These are phyloP conservation scores for Termitomyces sp. DNA, from an alignment of 768 basidiomycete genomes.

Conservation along the genomic window DNA sequence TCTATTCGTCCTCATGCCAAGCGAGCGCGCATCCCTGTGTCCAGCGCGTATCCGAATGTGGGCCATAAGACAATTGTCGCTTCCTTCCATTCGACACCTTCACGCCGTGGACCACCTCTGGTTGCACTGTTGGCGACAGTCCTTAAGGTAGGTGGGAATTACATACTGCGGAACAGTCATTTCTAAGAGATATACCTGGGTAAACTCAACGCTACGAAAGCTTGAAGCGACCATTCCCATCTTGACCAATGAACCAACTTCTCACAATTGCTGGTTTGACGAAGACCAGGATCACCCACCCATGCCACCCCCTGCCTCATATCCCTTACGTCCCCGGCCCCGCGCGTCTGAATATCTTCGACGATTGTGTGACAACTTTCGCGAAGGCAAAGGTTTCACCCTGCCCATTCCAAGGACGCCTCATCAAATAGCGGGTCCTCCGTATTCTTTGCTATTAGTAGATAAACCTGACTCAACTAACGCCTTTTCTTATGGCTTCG, in stretches of 20 bases:
- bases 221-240: constrained; percentile 74
- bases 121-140: constrained; percentile 51
- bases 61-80: constrained; percentile 4
- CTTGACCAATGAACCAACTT: constrained; percentile 53
- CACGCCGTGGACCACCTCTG: constrained; percentile 30
- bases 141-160: constrained; percentile 50
- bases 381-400: constrained; percentile 29
- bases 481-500: constrained; percentile 95
- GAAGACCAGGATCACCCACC: constrained; percentile 46
- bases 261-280: constrained; percentile 53
- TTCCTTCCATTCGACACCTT: constrained; percentile 35
- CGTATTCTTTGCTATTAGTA: constrained; percentile 86
- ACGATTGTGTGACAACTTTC: constrained; percentile 44
- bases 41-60: neutral
- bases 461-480: constrained; percentile 81
- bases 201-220: constrained; percentile 67
- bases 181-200: constrained; percentile 73
- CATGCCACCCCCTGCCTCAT: constrained; percentile 75
- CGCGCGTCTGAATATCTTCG: constrained; percentile 71
- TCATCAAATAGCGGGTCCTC: constrained; percentile 70
- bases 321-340: constrained; percentile 82
- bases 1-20: constrained; percentile 7
- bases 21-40: neutral
- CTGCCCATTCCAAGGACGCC: constrained; percentile 29
- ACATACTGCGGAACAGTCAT: neutral